Conservation (phyloP, 345 rosid species). For the Hibiscus tridactylites region DNA sequence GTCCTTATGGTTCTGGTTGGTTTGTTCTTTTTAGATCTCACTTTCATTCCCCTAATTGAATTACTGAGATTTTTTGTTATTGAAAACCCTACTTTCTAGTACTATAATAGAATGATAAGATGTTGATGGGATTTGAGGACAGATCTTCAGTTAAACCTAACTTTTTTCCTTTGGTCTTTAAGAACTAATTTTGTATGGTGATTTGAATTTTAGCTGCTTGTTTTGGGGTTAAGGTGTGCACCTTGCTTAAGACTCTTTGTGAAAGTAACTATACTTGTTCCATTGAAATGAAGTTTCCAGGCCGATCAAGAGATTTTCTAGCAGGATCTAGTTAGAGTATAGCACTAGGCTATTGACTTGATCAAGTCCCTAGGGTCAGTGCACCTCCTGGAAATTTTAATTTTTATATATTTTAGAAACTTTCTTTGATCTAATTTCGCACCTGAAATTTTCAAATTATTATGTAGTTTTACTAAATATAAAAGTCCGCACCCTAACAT, state of each 20-base stretch:
- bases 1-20: neutral
- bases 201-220: neutral
- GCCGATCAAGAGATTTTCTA: neutral
- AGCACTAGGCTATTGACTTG: no score
- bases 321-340: neutral
- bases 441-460: no score
- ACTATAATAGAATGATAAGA: neutral
- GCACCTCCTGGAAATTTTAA: no score
- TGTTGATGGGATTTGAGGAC: neutral
- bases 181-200: neutral
- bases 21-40: neutral
- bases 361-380: no score
- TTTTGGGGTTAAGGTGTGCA: neutral
- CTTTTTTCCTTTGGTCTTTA: neutral
- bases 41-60: neutral
- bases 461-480: no score
- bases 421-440: no score
- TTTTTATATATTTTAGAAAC: no score
- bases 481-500: no score
- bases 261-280: no score
- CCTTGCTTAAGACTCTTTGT: no score
- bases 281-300: no score
- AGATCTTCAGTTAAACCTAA: neutral
- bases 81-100: neutral
- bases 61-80: neutral